Percentiles rank a stretch among this genome's conserved stretches.
phyloP scores from a whole-genome alignment of 164 flowering plant species.

The Taxillus chinensis region DNA sequence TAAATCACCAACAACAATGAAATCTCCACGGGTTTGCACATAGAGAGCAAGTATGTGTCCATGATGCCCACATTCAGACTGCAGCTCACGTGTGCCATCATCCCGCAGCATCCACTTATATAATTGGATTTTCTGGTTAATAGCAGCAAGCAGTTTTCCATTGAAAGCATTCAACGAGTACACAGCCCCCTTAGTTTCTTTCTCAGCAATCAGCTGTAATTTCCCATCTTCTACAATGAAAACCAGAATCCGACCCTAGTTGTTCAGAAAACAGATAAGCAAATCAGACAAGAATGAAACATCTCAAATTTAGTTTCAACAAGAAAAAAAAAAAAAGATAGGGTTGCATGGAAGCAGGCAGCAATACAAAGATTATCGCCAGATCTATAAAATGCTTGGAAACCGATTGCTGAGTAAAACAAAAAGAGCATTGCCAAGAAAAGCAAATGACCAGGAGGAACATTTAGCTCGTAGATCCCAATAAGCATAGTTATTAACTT shows the following conservation, averaged over 20 bases:
- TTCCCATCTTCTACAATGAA: slow-evolving; percentile 92
- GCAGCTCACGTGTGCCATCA: slow-evolving; percentile 88
- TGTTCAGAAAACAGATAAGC: not conserved
- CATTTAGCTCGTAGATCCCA: not conserved
- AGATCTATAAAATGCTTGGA: too few relatives aligned
- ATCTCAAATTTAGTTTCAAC: too few relatives aligned
- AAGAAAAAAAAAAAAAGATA: too few relatives aligned
- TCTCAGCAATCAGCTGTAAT: slow-evolving; percentile 77
- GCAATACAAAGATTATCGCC: too few relatives aligned
- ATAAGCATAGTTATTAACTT: not conserved
- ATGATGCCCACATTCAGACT: slow-evolving; percentile 93
- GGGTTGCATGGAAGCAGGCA: too few relatives aligned
- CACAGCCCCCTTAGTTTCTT: slow-evolving; percentile 95
- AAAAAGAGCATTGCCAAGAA: too few relatives aligned
- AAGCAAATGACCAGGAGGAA: too few relatives aligned
- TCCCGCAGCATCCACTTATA: slow-evolving; percentile 97
- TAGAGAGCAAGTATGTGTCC: slow-evolving; percentile 95
- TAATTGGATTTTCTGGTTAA: slow-evolving; percentile 92
- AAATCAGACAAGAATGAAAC: not conserved
- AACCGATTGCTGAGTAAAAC: too few relatives aligned
- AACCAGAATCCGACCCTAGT: slow-evolving; percentile 82
- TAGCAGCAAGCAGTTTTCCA: slow-evolving; percentile 91
- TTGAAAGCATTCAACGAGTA: slow-evolving; percentile 88
- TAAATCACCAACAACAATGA: slow-evolving; percentile 94
- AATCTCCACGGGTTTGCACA: slow-evolving; percentile 96